phyloP scores from a whole-genome alignment of 2,329 filamentous ascomycete genomes.

The Phaeosphaeria sp. region DNA sequence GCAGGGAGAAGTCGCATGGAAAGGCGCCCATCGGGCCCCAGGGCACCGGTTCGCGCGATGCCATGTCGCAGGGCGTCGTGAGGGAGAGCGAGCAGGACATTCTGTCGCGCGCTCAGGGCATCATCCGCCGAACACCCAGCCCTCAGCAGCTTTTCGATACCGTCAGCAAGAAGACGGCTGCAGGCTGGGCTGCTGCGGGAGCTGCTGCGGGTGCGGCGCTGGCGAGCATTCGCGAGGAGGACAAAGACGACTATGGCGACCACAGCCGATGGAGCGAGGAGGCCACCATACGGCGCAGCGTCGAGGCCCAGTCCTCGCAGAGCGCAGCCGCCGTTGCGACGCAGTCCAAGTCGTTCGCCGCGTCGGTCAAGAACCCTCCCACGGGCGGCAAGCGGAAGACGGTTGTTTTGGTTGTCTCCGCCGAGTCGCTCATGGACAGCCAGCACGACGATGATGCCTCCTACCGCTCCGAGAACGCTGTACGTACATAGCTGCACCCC shows the following conservation, averaged over 20 bases:
- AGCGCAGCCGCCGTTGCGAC: constrained; percentile 41
- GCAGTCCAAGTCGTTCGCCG: constrained; percentile 42
- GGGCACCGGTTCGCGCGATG: constrained; percentile 20
- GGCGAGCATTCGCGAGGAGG: constrained; percentile 83
- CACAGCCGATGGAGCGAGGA: constrained; percentile 94
- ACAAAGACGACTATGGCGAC: constrained; percentile 79
- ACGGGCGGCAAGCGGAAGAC: constrained; percentile 62
- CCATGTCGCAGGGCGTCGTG: constrained; percentile 33
- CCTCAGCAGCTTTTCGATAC: constrained; percentile 88
- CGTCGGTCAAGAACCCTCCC: constrained; percentile 32
- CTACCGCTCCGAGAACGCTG: constrained; percentile 77
- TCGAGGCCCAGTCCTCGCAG: constrained; percentile 45
- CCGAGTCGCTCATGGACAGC: constrained; percentile 68
- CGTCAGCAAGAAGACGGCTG: constrained; percentile 80
- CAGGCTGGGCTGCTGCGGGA: constrained; percentile 82
- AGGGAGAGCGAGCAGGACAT: constrained; percentile 62
- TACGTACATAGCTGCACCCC: constrained; percentile 57
- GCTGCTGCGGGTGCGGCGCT: constrained; percentile 83
- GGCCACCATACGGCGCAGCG: constrained; percentile 69
- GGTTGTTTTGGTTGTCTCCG: constrained; percentile 88
- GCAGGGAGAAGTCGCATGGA: constrained; percentile 23
- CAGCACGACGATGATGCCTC: constrained; percentile 62
- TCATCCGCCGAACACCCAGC: constrained; percentile 80
- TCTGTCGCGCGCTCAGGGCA: constrained; percentile 80
- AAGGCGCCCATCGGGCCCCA: constrained; percentile 22